Evolutionary conservation across 1,139 yeast genomes (phyloP).

Genomic region (Protomyces pachydermus): DNA sequence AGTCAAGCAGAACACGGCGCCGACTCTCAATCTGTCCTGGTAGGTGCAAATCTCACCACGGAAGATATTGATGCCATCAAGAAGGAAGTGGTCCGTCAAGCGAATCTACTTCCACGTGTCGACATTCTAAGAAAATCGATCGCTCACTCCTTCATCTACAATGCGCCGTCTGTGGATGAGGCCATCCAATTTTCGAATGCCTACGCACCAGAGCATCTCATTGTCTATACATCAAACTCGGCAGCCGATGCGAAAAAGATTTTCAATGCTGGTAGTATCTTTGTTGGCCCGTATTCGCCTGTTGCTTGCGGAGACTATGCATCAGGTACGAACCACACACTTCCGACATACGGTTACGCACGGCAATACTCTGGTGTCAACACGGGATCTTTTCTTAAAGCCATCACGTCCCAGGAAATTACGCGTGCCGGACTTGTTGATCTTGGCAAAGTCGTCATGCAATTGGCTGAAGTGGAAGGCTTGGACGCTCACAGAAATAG

Average conservation of each 20-base stretch:
- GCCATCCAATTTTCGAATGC: constrained; percentile 80
- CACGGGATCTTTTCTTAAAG: constrained; percentile 91
- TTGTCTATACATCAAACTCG: constrained; percentile 80
- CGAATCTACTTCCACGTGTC: constrained; percentile 80
- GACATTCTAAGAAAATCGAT: constrained; percentile 89
- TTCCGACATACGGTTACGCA: constrained; percentile 97
- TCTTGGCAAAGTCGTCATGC: constrained; percentile 94
- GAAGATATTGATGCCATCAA: constrained; percentile 64
- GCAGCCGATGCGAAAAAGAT: constrained; percentile 63
- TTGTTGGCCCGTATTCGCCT: constrained; percentile 93
- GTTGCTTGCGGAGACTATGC: constrained; percentile 99
- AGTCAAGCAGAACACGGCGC: constrained; percentile 99
- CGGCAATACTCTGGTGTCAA: constrained; percentile 96
- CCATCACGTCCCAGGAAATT: constrained; percentile 87
- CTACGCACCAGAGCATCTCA: constrained; percentile 97
- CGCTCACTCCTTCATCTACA: constrained; percentile 78
- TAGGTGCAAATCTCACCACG: constrained; percentile 68
- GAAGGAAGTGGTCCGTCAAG: constrained; percentile 77
- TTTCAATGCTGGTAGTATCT: constrained; percentile 91
- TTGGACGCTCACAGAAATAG: constrained; percentile 96
- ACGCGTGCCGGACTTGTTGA: constrained; percentile 75
- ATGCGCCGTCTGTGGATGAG: constrained; percentile 61
- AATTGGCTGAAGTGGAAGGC: constrained; percentile 94
- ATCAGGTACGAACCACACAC: constrained; percentile 49
- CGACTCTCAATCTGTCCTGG: constrained; percentile 90